Evolutionary conservation across 306 rosid species (phyloP).

Genomic region (Casuarina equisetifolia): DNA sequence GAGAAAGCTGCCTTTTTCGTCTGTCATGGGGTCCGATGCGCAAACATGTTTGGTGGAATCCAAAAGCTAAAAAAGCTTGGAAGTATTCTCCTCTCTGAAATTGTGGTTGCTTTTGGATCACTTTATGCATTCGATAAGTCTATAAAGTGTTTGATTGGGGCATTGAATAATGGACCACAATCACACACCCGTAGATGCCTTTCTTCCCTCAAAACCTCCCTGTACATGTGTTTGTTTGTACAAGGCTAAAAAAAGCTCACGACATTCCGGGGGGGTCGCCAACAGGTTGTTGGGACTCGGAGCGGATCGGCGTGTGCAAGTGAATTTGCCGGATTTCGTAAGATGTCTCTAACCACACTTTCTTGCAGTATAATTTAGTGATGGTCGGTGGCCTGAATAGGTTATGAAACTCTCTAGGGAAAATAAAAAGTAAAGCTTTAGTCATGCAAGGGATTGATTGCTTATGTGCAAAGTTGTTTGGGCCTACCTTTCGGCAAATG

Average conservation of each 20-base stretch:
- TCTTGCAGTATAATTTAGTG: background rate
- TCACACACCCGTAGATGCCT: conserved; percentile 5
- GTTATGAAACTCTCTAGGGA: background rate
- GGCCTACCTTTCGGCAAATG: background rate
- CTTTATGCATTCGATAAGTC: conserved; percentile 32
- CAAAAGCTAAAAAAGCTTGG: conserved; percentile 19
- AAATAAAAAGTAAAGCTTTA: background rate
- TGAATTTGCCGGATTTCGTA: background rate
- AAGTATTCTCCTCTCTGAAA: conserved; percentile 16
- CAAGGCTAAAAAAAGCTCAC: background rate
- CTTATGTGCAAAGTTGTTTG: background rate
- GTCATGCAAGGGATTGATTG: background rate
- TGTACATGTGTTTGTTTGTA: background rate
- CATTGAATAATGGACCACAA: conserved; percentile 40
- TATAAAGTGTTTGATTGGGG: conserved; percentile 30
- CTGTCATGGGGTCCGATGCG: conserved; percentile 1
- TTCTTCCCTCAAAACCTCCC: background rate
- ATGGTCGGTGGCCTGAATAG: background rate
- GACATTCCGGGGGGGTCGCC: background rate
- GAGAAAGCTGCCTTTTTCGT: background rate
- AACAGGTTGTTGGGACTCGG: background rate
- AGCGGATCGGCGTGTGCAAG: too few species aligned
- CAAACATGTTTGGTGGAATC: conserved; percentile 14
- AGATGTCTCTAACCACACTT: background rate
- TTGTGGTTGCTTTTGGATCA: conserved; percentile 40